Conservation (phyloP, 164 flowering plant genomes). For the Taxillus chinensis region DNA sequence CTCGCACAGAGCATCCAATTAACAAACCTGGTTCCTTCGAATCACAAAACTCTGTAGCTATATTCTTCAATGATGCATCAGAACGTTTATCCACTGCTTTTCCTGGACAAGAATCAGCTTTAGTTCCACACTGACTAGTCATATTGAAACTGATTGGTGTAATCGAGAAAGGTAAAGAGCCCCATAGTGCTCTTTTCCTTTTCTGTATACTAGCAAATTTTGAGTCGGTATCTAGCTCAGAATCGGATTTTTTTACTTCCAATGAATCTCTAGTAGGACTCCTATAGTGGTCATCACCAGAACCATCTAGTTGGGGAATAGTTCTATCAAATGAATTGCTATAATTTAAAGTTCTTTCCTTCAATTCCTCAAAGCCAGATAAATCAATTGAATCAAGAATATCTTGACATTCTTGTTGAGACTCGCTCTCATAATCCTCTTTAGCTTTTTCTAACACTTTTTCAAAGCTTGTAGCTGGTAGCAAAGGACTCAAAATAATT, state of each 20-base stretch:
- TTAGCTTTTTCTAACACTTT: conserved; percentile 72
- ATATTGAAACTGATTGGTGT: conserved; percentile 11
- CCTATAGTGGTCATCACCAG: conserved; percentile 28
- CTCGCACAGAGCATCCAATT: conserved; percentile 55
- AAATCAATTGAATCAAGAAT: conserved; percentile 80
- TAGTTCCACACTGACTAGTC: conserved; percentile 11
- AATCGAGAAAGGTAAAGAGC: conserved; percentile 44
- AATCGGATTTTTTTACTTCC: conserved; percentile 14
- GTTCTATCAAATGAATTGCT: conserved; percentile 13
- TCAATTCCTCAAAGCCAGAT: conserved; percentile 14
- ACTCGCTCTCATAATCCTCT: conserved; percentile 61
- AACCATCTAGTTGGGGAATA: conserved; percentile 67
- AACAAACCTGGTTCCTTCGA: conserved; percentile 17
- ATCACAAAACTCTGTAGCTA: conserved; percentile 9
- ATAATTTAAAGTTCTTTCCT: conserved; percentile 14
- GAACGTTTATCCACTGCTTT: conserved; percentile 12
- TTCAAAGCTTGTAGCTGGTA: conserved; percentile 48
- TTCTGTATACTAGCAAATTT: conserved; percentile 11
- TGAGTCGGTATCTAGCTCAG: conserved; percentile 8
- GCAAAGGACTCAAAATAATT: conserved; percentile 57
- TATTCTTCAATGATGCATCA: conserved; percentile 9
- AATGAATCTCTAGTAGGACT: conserved; percentile 20
- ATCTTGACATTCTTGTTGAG: conserved; percentile 93
- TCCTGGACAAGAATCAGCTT: conserved; percentile 8
- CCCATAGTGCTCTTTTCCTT: conserved; percentile 31